Conservation (phyloP, 495 filamentous ascomycete genomes). For the Thermochaetoides thermophila region DNA sequence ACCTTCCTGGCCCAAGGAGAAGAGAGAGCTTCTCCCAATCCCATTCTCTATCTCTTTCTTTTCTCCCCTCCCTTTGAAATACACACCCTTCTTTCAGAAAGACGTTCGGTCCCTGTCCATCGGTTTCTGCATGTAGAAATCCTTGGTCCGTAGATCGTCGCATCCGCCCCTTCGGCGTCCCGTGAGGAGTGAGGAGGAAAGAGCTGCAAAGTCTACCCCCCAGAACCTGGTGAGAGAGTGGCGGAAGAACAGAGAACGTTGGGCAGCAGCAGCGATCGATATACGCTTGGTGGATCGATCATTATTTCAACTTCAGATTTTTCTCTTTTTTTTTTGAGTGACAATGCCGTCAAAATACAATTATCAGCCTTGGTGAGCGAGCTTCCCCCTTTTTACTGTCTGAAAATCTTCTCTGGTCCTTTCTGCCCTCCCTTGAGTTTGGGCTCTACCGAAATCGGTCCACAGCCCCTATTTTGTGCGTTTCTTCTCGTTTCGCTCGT, state of each 20-base stretch:
- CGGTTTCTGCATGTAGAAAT: constrained; percentile 16
- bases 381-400: background rate
- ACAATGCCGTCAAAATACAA: constrained; percentile 18
- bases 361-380: constrained; percentile 19
- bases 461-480: no score
- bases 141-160: constrained; percentile 7
- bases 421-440: background rate
- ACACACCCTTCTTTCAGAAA: constrained; percentile 2
- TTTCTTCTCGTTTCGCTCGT: background rate
- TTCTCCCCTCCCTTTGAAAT: constrained; percentile 3
- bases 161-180: constrained; percentile 16
- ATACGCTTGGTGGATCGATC: constrained; percentile 3
- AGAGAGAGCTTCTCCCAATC: constrained; percentile 1
- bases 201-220: constrained; percentile 2
- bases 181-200: constrained; percentile 10
- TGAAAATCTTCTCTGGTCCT: background rate
- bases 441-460: no score
- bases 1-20: constrained; percentile 2
- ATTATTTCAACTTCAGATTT: no score
- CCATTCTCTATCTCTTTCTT: background rate
- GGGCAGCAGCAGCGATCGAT: constrained; percentile 6
- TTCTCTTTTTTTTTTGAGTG: no score
- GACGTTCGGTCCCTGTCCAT: constrained; percentile 6
- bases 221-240: no score
- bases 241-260: background rate